A percentile compares a stretch with the other conserved stretches of the same genome.
phyloP scores from a whole-genome alignment of 140 eudicot species.

The Ambrosia hybrid region DNA sequence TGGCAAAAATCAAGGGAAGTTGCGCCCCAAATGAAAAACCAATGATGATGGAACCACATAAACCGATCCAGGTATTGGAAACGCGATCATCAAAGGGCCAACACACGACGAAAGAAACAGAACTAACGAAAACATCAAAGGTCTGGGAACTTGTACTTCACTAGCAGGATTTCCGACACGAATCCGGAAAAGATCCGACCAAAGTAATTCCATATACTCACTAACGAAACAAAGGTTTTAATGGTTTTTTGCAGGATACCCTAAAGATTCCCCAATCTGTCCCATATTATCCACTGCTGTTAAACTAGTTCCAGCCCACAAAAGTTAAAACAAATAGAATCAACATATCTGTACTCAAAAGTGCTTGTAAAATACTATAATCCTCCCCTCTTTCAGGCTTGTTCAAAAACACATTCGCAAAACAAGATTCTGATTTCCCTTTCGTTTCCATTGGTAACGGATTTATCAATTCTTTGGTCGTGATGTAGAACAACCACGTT shows the following conservation, averaged over 20 bases:
- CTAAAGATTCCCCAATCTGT: slow-evolving; percentile 61
- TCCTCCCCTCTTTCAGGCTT: slow-evolving; percentile 68
- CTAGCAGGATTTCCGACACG: slow-evolving; percentile 41
- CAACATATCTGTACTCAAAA: slow-evolving; percentile 55
- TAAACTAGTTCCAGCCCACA: slow-evolving; percentile 55
- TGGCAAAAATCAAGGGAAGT: slow-evolving; percentile 44
- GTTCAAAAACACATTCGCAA: slow-evolving; percentile 39
- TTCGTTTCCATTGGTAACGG: not conserved
- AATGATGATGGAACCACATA: slow-evolving; percentile 48
- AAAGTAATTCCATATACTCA: slow-evolving; percentile 62
- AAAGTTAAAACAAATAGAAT: slow-evolving; percentile 48
- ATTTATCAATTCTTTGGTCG: slow-evolving; percentile 2
- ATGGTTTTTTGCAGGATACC: slow-evolving; percentile 43
- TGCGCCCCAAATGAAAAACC: slow-evolving; percentile 68
- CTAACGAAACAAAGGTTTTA: slow-evolving; percentile 44
- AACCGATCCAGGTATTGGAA: slow-evolving; percentile 51
- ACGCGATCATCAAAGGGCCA: slow-evolving; percentile 45
- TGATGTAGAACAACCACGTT: not conserved
- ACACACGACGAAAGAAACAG: slow-evolving; percentile 44
- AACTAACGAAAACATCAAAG: slow-evolving; percentile 39
- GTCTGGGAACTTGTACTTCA: slow-evolving; percentile 44
- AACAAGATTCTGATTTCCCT: slow-evolving; percentile 29
- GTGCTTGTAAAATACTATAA: slow-evolving; percentile 53
- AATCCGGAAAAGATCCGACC: slow-evolving; percentile 57
- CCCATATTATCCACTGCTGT: slow-evolving; percentile 66